These are phyloP conservation scores for Erucastrum elatum DNA, from an alignment of 345 rosid genomes.

Conservation along the genomic window DNA sequence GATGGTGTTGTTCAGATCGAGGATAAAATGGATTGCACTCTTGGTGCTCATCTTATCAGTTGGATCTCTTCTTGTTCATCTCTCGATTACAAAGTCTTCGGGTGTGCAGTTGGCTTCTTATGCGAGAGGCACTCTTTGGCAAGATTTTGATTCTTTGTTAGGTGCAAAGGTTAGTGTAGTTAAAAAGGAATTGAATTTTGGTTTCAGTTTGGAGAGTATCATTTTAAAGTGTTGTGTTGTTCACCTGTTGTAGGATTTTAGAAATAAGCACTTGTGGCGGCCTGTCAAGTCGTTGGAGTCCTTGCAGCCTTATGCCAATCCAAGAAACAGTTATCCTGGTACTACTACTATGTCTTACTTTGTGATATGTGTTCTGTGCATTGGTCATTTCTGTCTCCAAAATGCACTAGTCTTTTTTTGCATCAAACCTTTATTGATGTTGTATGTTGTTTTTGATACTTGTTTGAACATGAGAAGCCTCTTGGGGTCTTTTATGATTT, in stretches of 20 bases:
- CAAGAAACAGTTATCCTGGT: conserved; percentile 80
- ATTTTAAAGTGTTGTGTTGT: not conserved
- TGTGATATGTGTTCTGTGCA: not conserved
- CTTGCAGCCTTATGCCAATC: conserved; percentile 91
- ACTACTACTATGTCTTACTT: conserved; percentile 14
- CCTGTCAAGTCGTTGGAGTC: conserved; percentile 65
- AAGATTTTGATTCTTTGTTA: conserved; percentile 47
- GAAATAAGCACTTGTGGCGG: conserved; percentile 78
- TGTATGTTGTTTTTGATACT: conserved; percentile 7
- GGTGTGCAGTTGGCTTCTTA: conserved; percentile 53
- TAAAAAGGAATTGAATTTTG: not conserved
- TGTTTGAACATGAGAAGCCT: conserved; percentile 23
- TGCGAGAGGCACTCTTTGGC: conserved; percentile 54
- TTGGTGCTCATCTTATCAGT: conserved; percentile 68
- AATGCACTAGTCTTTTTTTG: not conserved
- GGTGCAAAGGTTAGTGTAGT: conserved; percentile 49
- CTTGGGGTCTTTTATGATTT: no score
- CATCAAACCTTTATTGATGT: not conserved
- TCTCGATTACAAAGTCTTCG: conserved; percentile 78
- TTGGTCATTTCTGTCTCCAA: not conserved
- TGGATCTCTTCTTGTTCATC: conserved; percentile 79
- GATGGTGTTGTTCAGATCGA: conserved; percentile 62
- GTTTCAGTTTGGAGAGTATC: not conserved
- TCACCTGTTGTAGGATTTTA: conserved; percentile 50
- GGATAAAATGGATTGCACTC: conserved; percentile 86